These are phyloP conservation scores for Malbranchea cinnamomea DNA, from an alignment of 2,329 filamentous ascomycete genomes.

Conservation along the genomic window DNA sequence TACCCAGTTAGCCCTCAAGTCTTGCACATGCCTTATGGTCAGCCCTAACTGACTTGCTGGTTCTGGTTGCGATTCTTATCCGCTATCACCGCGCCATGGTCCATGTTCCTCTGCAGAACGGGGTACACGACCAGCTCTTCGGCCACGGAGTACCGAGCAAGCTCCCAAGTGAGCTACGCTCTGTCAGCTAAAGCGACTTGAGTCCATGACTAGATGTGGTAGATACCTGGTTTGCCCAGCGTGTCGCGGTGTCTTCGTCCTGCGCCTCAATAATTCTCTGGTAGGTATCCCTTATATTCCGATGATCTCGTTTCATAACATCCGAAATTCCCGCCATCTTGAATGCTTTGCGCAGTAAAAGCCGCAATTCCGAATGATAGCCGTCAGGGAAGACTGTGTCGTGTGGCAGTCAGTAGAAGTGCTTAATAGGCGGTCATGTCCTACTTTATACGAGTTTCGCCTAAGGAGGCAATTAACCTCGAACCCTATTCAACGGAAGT, in stretches of 20 bases:
- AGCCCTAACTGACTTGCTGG: slow-evolving; percentile 7
- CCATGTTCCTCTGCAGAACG: slow-evolving; percentile 35
- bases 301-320: slow-evolving; percentile 29
- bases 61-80: slow-evolving; percentile 18
- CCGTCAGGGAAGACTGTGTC: too few relatives aligned
- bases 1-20: slow-evolving; percentile 1
- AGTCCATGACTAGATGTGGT: not conserved
- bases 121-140: slow-evolving; percentile 42
- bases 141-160: slow-evolving; percentile 36
- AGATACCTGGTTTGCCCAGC: slow-evolving; percentile 32
- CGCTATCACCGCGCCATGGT: slow-evolving; percentile 29
- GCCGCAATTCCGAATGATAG: too few relatives aligned
- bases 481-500: too few relatives aligned
- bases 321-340: slow-evolving; percentile 19
- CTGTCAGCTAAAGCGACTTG: not conserved
- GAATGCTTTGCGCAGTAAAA: too few relatives aligned
- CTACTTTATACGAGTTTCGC: too few relatives aligned
- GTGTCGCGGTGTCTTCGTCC: slow-evolving; percentile 28
- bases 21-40: not conserved
- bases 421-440: too few relatives aligned
- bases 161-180: slow-evolving; percentile 36
- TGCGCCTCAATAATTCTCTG: slow-evolving; percentile 27
- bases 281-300: slow-evolving; percentile 28
- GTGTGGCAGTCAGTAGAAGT: too few relatives aligned
- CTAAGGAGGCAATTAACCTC: too few relatives aligned